Base-by-base conservation (phyloP, 2,329 filamentous ascomycete genomes). In the Pseudocercospora ulei region DNA sequence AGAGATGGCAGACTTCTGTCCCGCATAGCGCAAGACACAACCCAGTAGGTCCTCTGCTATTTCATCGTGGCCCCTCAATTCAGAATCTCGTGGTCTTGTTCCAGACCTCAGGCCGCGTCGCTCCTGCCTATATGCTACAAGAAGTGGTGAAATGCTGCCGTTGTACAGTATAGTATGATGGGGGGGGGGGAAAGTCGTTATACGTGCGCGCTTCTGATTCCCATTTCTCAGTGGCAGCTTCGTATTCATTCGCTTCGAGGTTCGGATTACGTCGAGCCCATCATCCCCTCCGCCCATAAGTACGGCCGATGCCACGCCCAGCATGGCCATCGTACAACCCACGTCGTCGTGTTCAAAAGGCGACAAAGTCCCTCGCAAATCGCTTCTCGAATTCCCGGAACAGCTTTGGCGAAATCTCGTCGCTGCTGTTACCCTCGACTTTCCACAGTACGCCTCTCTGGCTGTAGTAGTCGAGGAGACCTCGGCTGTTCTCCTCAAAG, bases 341-440 rank as follows among this genome's bases (percentile, higher is more conserved):
- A 22, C 17, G 25, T 36, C 19, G 38, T n/a, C 18, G 23, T 7
- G 8, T 9, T 28, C 33, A 26, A 13, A 38, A 27, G 11, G 23
- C 19, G 4, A 26, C 13, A 20, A 39, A 39, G 44, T 38, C 53
- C 29, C 37, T 48, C 5, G 49, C 58, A 64, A 96, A 96, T 40
- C 81, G 73, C 56, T 68, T 75, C 64, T 83, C 78, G 60, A 98
- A 83, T 63, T 94, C 86, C 5, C 69, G 65, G 56, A 85, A 82
- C 17, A 98, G 69, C 66, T 86, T 78, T n/a, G 90, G 90, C 38
- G 74, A 87, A 53, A 98, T 98, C 65, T 96, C 90, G 57, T 98
- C 84, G 57, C 86, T 94, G 60, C 78, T 88, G 63, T 87, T 76
- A 13, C 90, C 90, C 52, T 84, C 71, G 3, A 95, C 85, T 46